A percentile compares a stretch with the other conserved stretches of the same genome.
phyloP scores from a whole-genome alignment of 495 filamentous ascomycete genomes.

The Coniosporium apollinis region DNA sequence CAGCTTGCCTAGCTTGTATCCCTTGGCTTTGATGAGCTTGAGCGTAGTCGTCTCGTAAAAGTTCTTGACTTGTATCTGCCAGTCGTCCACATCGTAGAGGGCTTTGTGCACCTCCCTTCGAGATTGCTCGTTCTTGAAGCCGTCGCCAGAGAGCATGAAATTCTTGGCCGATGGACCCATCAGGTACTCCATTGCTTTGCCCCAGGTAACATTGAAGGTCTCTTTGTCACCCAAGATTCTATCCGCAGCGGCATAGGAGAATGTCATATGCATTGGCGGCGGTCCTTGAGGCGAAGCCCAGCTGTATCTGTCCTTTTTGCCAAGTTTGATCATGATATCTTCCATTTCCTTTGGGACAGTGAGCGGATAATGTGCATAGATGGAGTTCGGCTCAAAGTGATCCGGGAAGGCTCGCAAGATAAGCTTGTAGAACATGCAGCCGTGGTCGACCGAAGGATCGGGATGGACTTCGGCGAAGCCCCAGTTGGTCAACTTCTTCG shows the following conservation, averaged over 20 bases:
- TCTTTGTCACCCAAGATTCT: conserved; percentile 31
- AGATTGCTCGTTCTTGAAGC: conserved; percentile 27
- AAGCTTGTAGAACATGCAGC: conserved; percentile 44
- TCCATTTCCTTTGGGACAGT: conserved; percentile 38
- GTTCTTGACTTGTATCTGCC: conserved; percentile 31
- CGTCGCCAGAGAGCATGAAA: conserved; percentile 40
- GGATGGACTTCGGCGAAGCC: conserved; percentile 38
- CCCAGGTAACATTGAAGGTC: conserved; percentile 41
- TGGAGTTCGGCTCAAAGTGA: conserved; percentile 36
- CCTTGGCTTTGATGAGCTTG: conserved; percentile 32
- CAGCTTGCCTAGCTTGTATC: conserved; percentile 32
- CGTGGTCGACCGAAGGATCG: conserved; percentile 34
- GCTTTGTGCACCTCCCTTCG: conserved; percentile 31
- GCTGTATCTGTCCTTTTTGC: conserved; percentile 31
- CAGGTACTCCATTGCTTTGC: conserved; percentile 33
- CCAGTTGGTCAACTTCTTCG: conserved; percentile 70
- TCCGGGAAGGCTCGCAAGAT: conserved; percentile 43
- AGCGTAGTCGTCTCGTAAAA: conserved; percentile 38
- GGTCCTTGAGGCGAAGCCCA: conserved; percentile 29
- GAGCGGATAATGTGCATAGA: conserved; percentile 44
- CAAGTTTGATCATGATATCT: conserved; percentile 31
- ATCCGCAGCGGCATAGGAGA: conserved; percentile 32
- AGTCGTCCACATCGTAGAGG: conserved; percentile 35
- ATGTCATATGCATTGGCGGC: conserved; percentile 25
- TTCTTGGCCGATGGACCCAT: conserved; percentile 28